Evolutionary conservation across 2,329 filamentous ascomycete genomes (phyloP).

Genomic region (Colletotrichum shisoi): DNA sequence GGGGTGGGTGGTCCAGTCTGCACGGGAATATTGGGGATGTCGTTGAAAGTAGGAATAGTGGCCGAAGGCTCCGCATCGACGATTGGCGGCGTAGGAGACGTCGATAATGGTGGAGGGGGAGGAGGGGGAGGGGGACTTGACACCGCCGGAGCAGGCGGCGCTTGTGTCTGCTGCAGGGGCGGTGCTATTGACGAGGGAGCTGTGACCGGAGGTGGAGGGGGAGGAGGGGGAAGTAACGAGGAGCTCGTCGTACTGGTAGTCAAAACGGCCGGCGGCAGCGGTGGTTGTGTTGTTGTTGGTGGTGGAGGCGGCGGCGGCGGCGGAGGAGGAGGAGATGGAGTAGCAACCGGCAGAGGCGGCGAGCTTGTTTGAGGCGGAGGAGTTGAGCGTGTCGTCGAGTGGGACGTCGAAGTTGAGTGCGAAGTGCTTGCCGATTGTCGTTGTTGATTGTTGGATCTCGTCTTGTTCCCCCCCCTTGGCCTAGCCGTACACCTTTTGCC

Average conservation of each 20-base stretch:
- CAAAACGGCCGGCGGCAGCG: conserved; percentile 36
- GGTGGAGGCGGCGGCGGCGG: conserved; percentile 12
- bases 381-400: conserved; percentile 26
- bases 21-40: conserved; percentile 27
- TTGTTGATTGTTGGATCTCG: conserved; percentile 28
- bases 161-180: too few relatives aligned
- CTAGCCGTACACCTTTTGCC: conserved; percentile 64
- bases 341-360: conserved; percentile 10
- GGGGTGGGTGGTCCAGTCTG: conserved; percentile 22
- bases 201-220: conserved; percentile 39
- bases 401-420: conserved; percentile 26
- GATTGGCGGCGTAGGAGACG: conserved; percentile 24
- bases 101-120: conserved; percentile 28
- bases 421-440: conserved; percentile 31
- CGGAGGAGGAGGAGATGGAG: conserved; percentile 1
- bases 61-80: conserved; percentile 32
- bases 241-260: conserved; percentile 51
- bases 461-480: conserved; percentile 47
- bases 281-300: conserved; percentile 10
- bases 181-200: conserved; percentile 18
- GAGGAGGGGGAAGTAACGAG: conserved; percentile 39
- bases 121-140: conserved; percentile 30
- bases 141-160: conserved; percentile 28
- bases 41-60: conserved; percentile 35
- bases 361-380: conserved; percentile 29